phyloP scores from a whole-genome alignment of 2,329 filamentous ascomycete species.

The Teratosphaeria gauchensis region DNA sequence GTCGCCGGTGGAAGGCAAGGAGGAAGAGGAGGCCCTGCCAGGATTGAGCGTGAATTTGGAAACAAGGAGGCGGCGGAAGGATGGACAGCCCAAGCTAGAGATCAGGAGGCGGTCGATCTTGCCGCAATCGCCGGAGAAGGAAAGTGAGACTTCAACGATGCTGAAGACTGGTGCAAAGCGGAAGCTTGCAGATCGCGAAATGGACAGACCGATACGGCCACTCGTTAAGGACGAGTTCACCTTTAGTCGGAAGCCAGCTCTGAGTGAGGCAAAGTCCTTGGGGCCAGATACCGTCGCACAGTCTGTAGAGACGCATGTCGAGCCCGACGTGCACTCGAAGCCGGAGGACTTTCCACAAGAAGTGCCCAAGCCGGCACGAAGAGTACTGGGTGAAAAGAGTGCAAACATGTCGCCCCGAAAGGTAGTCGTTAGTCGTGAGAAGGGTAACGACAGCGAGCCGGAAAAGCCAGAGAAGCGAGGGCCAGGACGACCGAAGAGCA shows the following conservation, averaged over 20 bases:
- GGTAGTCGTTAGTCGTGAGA: slow-evolving; percentile 1
- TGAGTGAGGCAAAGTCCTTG: not conserved
- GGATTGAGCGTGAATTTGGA: slow-evolving; percentile 40
- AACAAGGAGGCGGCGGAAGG: slow-evolving; percentile 43
- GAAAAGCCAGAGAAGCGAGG: slow-evolving; percentile 8
- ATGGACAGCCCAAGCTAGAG: slow-evolving; percentile 38
- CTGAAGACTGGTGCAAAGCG: slow-evolving; percentile 45
- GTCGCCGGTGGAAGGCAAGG: slow-evolving; percentile 1
- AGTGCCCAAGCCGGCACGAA: slow-evolving; percentile 15
- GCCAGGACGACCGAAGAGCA: slow-evolving; percentile 3
- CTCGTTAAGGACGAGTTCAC: slow-evolving; percentile 34
- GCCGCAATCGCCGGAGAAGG: slow-evolving; percentile 27
- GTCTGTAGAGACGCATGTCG: slow-evolving; percentile 2
- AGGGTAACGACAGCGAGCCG: slow-evolving; percentile 9
- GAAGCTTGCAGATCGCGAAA: slow-evolving; percentile 47
- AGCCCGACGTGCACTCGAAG: not conserved
- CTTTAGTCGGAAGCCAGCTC: slow-evolving; percentile 32
- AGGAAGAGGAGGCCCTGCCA: slow-evolving; percentile 28
- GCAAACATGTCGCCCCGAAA: slow-evolving; percentile 29
- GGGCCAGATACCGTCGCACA: not conserved
- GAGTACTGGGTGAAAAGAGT: slow-evolving; percentile 33
- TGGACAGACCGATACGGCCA: slow-evolving; percentile 30
- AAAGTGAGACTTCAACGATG: slow-evolving; percentile 22
- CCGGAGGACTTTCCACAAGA: not conserved
- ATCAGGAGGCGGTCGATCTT: slow-evolving; percentile 35